These are phyloP conservation scores for Fagopyrum tataricum DNA, from an alignment of 148 eudicot species.

Conservation along the genomic window DNA sequence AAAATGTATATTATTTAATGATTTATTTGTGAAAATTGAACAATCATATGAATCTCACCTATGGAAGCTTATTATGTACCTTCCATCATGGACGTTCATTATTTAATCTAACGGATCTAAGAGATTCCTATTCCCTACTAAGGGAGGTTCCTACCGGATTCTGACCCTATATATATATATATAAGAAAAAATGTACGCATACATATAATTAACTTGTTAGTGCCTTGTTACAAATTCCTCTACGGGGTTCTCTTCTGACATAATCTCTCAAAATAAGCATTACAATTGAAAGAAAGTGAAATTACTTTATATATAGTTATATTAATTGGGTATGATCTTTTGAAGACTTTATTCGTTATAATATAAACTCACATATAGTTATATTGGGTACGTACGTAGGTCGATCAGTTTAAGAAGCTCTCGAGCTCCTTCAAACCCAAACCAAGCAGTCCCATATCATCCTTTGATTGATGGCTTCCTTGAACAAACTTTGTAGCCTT, in stretches of 20 bases:
- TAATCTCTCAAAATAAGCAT: background rate
- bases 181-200: no score
- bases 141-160: no score
- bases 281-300: background rate
- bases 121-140: no score
- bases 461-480: background rate
- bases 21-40: no score
- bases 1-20: no score
- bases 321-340: background rate
- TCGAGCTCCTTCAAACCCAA: conserved; percentile 1
- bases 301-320: background rate
- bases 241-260: background rate
- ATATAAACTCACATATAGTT: background rate
- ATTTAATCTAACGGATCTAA: no score
- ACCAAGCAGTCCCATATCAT: background rate
- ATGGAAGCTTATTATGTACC: no score
- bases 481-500: conserved; percentile 29
- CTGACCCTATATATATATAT: background rate
- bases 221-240: background rate
- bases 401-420: background rate
- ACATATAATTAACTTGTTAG: background rate
- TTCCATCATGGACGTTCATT: no score
- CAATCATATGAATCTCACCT: no score
- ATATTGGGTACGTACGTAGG: no score
- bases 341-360: background rate